phyloP scores from a whole-genome alignment of 2,329 filamentous ascomycete species.

The Alternaria alternata region DNA sequence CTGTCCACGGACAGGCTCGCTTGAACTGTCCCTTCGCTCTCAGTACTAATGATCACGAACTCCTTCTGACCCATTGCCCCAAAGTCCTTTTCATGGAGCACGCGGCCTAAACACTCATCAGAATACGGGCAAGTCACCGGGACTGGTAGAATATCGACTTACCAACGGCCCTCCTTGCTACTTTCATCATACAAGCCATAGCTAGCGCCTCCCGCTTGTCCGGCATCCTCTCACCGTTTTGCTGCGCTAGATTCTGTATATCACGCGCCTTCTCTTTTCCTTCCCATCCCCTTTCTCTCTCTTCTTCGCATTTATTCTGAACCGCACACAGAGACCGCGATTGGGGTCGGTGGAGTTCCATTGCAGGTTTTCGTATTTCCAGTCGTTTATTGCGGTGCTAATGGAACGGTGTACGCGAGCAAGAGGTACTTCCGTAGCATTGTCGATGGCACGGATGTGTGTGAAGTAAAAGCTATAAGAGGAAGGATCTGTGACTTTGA shows the following conservation, averaged over 20 bases:
- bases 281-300: not conserved
- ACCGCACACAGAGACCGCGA: not conserved
- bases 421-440: not conserved
- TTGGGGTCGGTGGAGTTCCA: not conserved
- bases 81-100: not conserved
- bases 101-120: not conserved
- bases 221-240: not conserved
- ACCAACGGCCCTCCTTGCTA: not conserved
- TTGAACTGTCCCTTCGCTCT: not conserved
- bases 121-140: not conserved
- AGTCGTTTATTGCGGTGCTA: not conserved
- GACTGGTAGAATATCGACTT: not conserved
- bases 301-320: not conserved
- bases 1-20: not conserved
- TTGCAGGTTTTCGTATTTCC: not conserved
- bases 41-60: not conserved
- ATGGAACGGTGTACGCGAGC: not conserved
- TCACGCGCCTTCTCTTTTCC: not conserved
- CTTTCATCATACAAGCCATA: not conserved
- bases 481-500: not conserved
- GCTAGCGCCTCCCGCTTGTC: not conserved
- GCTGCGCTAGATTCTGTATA: not conserved
- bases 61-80: not conserved
- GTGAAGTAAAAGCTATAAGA: not conserved
- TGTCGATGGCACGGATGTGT: not conserved